Conservation (phyloP, 2,329 filamentous ascomycete species). For the Penicillium paneum region DNA sequence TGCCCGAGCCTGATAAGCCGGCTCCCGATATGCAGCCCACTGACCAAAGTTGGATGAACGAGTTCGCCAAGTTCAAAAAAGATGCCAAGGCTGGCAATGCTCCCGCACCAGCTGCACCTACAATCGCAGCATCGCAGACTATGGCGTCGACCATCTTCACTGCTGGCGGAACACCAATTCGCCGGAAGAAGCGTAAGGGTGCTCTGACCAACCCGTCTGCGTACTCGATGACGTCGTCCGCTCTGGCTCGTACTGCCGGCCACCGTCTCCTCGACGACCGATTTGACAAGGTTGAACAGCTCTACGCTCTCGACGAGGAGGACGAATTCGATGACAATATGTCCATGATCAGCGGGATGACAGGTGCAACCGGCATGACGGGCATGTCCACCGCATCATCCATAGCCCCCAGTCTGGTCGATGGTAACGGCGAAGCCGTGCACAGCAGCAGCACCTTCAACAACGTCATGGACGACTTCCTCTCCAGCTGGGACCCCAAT, state of each 20-base stretch:
- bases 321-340: constrained; percentile 52
- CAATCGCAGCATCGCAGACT: constrained; percentile 40
- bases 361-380: constrained; percentile 58
- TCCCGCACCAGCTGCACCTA: constrained; percentile 33
- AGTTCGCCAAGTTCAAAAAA: constrained; percentile 93
- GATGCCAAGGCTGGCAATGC: constrained; percentile 55
- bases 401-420: constrained; percentile 56
- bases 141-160: constrained; percentile 47
- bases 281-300: constrained; percentile 86
- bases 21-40: constrained; percentile 53
- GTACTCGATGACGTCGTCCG: constrained; percentile 90
- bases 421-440: constrained; percentile 42
- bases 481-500: constrained; percentile 58
- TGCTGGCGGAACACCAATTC: constrained; percentile 63
- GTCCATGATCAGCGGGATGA: constrained; percentile 49
- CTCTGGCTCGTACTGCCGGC: constrained; percentile 81
- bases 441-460: constrained; percentile 77
- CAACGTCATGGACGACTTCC: constrained; percentile 86
- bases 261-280: constrained; percentile 79
- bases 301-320: constrained; percentile 64
- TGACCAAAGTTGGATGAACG: constrained; percentile 81
- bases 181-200: constrained; percentile 91
- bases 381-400: constrained; percentile 52
- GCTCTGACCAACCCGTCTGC: constrained; percentile 81
- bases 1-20: constrained; percentile 38